These are phyloP conservation scores for Brassica rapa DNA, from an alignment of 345 rosid genomes.

Conservation along the genomic window DNA sequence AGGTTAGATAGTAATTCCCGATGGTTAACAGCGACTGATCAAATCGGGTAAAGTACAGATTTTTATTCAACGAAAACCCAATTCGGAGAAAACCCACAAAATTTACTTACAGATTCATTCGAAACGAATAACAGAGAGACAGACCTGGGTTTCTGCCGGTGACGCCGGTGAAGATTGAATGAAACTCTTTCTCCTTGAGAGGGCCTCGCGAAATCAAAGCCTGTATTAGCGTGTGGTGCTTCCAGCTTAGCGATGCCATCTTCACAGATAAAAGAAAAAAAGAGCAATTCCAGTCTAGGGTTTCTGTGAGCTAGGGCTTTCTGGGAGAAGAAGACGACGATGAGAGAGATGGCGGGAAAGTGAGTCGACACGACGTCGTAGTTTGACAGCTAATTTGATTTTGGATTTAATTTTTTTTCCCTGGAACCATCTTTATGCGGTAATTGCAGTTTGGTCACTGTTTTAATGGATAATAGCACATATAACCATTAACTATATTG, in stretches of 20 bases:
- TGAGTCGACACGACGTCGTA: not conserved
- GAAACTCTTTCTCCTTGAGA: conserved; percentile 65
- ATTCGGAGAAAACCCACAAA: not conserved
- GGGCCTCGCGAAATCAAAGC: conserved; percentile 85
- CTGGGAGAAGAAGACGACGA: conserved; percentile 24
- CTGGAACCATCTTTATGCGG: not conserved
- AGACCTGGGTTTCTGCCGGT: conserved; percentile 63
- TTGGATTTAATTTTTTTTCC: not conserved
- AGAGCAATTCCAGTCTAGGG: not conserved
- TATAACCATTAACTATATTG: not conserved
- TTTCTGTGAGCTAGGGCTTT: conserved; percentile 5
- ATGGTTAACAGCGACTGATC: not conserved
- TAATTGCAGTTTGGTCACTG: not conserved
- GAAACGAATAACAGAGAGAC: conserved; percentile 27
- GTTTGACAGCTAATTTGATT: not conserved
- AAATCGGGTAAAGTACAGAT: not conserved
- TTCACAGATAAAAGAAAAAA: not conserved
- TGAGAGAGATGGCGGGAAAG: conserved; percentile 33
- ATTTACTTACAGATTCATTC: not conserved
- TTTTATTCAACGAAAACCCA: not conserved
- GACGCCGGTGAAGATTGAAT: conserved; percentile 62
- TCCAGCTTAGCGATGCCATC: conserved; percentile 65
- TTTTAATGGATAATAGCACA: too few species aligned
- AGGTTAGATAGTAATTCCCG: too few species aligned
- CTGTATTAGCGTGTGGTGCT: conserved; percentile 83